A percentile compares a stretch with the other conserved stretches of the same genome.
Evolutionary conservation across 306 rosid species (phyloP).

Genomic region (Pachyrhizus erosus): DNA sequence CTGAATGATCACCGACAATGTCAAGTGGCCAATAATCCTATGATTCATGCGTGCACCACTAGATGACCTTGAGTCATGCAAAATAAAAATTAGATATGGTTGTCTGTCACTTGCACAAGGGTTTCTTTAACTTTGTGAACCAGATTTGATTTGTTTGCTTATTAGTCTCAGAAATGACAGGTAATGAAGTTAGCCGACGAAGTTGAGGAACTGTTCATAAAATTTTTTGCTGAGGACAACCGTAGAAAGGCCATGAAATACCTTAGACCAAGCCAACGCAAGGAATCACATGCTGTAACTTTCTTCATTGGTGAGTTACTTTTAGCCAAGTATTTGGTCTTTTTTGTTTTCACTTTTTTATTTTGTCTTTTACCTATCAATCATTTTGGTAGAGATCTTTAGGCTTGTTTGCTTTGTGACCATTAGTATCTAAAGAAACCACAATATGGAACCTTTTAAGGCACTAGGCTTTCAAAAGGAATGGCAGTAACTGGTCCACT

Average conservation of each 20-base stretch:
- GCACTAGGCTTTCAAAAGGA: slow-evolving; percentile 60
- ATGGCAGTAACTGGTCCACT: slow-evolving; percentile 50
- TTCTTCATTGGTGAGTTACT: slow-evolving; percentile 87
- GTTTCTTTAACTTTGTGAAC: slow-evolving; percentile 36
- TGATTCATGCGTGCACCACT: slow-evolving; percentile 58
- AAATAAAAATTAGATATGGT: slow-evolving; percentile 52
- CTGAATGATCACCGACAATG: slow-evolving; percentile 63
- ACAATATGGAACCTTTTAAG: slow-evolving; percentile 54
- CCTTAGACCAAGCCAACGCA: slow-evolving; percentile 80
- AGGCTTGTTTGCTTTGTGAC: slow-evolving; percentile 54
- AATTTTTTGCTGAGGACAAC: slow-evolving; percentile 73
- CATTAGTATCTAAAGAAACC: slow-evolving; percentile 51
- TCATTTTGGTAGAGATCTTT: slow-evolving; percentile 48
- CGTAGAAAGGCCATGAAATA: slow-evolving; percentile 94
- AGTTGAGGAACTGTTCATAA: slow-evolving; percentile 85
- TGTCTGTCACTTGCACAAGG: slow-evolving; percentile 60
- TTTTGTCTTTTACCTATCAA: slow-evolving; percentile 44
- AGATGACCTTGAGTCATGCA: slow-evolving; percentile 39
- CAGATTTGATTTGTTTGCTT: slow-evolving; percentile 42
- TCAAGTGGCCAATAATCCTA: slow-evolving; percentile 70
- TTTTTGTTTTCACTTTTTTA: slow-evolving; percentile 6
- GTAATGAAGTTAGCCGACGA: slow-evolving; percentile 74
- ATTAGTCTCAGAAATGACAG: slow-evolving; percentile 61
- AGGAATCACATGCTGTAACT: slow-evolving; percentile 86
- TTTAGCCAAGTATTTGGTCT: slow-evolving; percentile 27